phyloP scores from a whole-genome alignment of 192 early-diverging fungal genomes.

The Coemansia sp. region DNA sequence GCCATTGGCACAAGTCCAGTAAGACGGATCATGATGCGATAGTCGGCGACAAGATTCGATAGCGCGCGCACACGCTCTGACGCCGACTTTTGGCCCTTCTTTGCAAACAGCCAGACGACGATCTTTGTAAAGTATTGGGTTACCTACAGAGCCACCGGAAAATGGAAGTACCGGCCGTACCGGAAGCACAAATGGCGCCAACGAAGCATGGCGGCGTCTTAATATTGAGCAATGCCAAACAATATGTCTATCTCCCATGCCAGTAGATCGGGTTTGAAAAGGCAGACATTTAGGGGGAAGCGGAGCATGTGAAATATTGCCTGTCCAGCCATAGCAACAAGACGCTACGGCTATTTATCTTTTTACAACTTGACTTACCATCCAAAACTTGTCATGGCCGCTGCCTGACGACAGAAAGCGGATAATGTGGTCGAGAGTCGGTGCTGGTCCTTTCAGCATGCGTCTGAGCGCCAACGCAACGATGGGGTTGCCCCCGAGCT shows the following conservation, averaged over 20 bases:
- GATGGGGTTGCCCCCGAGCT: slow-evolving; percentile 38
- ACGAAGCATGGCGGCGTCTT: too few species aligned
- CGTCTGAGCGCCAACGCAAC: slow-evolving; percentile 45
- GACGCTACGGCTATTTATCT: slow-evolving; percentile 7
- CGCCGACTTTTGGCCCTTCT: slow-evolving; percentile 58
- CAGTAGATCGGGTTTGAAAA: too few species aligned
- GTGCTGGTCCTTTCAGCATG: slow-evolving; percentile 56
- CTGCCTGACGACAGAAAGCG: slow-evolving; percentile 55
- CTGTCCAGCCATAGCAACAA: neutral
- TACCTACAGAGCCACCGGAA: slow-evolving; percentile 56
- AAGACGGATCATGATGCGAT: slow-evolving; percentile 88
- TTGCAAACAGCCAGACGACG: slow-evolving; percentile 73
- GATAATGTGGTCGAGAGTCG: slow-evolving; percentile 66
- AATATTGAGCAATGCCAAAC: too few species aligned
- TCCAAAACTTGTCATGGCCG: slow-evolving; percentile 72
- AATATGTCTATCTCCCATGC: too few species aligned
- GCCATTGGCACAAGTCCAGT: slow-evolving; percentile 80
- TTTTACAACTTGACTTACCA: slow-evolving; percentile 37
- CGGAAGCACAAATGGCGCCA: too few species aligned
- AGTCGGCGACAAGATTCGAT: slow-evolving; percentile 82
- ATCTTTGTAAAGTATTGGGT: slow-evolving; percentile 93
- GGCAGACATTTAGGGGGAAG: too few species aligned
- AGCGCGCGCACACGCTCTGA: slow-evolving; percentile 76
- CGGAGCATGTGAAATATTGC: neutral
- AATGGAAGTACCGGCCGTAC: neutral